Evolutionary conservation across 352 stramenopile species (phyloP), one percentile per base, ranked within the genome.

Genomic region (Globisporangium splendens): DNA sequence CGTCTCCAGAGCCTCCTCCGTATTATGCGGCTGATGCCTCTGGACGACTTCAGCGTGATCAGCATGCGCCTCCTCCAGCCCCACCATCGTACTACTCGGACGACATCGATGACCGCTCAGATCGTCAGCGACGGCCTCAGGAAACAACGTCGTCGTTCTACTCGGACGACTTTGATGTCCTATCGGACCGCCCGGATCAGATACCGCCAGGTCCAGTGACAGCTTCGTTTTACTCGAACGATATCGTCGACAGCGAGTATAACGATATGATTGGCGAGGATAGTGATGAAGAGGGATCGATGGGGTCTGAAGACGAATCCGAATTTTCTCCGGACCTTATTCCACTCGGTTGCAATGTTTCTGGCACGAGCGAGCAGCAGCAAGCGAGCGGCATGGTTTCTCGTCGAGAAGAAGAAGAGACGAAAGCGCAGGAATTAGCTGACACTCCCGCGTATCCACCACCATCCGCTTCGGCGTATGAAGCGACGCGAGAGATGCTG

Each of bases 361-460:
- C 28, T 8, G 28, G 5, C 28, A 35, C 5, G 28, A 35, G 28
- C 10, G 7, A 7, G 24, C 24, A 35, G 28, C 28, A 8, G 28
- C 28, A 35, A 35, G 28, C 28, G 28, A 35, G 28, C 5, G 24
- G 24, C 47, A 14, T 44, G 46, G 18, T 38, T 0, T 55, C 46
- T 10, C 35, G 14, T 11, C 46, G 55, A 33, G 61, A 73, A 31
- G 72, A 51, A 8, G 72, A 89, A 46, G 77, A 89, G 50, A 82
- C 68, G 11, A 89, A 91, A 44, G 65, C 71, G 3, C 61, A 76
- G 1, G 77, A 84, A 56, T 83, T 82, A 43, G 64, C 69, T 6
- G 62, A 64, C 21, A 85, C 69, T 0, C 75, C 72, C 12, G 72
- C 71, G 10, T 50, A 88, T 4, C 63, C 77, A 3, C 66, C 77